Evolutionary conservation across 345 rosid genomes (phyloP), one percentile per base, ranked within the genome.

Genomic region (Eucalyptus pumila): DNA sequence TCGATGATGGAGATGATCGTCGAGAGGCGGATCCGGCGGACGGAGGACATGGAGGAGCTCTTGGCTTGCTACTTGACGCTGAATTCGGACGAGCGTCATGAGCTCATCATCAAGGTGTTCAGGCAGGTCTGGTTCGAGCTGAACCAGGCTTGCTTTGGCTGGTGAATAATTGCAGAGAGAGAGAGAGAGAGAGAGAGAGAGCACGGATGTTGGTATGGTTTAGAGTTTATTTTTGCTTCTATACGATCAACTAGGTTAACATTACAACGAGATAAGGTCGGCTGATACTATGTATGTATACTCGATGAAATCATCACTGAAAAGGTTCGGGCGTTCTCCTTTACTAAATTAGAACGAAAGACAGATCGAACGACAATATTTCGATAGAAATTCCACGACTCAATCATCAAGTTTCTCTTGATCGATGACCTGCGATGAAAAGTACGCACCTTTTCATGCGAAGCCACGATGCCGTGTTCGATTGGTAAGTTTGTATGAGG

Each of bases 1-100:
- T 97, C 99, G 14, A 94, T 96, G 99, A 89, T 91, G 8, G 99
- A 96, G 94, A 97, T 97, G 99, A 96, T 96, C 87, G 88, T 91
- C 91, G 98, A 94, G 92, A 94, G 93, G 87, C 92, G 91, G 89
- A 94, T 96, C 90, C 90, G 90, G 88, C 90, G 67, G 85, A 17
- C 87, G 14, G 93, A 94, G 87, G 97, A 96, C 76, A 96, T 96
- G 51, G 97, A 96, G 92, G 97, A 95, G 87, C 97, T 97, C 91
- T 91, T 97, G 90, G 95, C 97, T 54, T 97, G 98, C 89, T 97
- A 97, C 87, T 94, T 97, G 90, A 94, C 94, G 56, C 91, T 97
- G 87, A 96, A 97, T 88, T 92, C 93, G 11, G 94, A 94, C 86
- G 96, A 92, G 91, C 95, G 94, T 85, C 99, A 96, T 89, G 94